phyloP scores from a whole-genome alignment of 306 rosid species.

The Lathyrus tuberosus region DNA sequence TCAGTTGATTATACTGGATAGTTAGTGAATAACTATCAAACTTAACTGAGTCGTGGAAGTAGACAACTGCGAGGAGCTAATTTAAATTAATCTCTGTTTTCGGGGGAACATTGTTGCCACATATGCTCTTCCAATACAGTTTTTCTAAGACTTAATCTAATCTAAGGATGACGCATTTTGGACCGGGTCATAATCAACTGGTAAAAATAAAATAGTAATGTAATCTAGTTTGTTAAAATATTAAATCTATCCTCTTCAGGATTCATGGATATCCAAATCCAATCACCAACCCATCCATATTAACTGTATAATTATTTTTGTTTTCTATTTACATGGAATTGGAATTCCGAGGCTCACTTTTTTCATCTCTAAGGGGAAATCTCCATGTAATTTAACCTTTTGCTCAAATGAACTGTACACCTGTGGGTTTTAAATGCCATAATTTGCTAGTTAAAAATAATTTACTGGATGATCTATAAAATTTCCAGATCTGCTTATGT shows the following conservation, averaged over 20 bases:
- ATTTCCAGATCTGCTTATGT: neutral
- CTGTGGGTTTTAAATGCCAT: neutral
- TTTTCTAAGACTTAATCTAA: slow-evolving; percentile 3
- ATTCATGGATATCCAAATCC: slow-evolving; percentile 19
- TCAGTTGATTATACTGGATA: slow-evolving; percentile 38
- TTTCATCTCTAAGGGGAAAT: neutral
- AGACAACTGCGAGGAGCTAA: slow-evolving; percentile 2
- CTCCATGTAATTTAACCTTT: neutral
- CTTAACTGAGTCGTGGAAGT: slow-evolving; percentile 11
- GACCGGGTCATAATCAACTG: neutral
- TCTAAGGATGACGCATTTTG: neutral
- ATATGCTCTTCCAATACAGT: neutral
- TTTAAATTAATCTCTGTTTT: slow-evolving; percentile 13
- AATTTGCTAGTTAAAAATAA: slow-evolving; percentile 5
- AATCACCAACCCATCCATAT: neutral
- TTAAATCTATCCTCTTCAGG: slow-evolving; percentile 18
- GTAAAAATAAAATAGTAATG: neutral
- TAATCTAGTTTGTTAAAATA: neutral
- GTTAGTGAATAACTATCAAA: slow-evolving; percentile 9
- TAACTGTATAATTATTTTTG: neutral
- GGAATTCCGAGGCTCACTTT: neutral
- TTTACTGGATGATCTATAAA: slow-evolving; percentile 8
- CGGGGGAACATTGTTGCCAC: neutral
- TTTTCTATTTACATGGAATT: neutral
- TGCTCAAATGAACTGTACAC: slow-evolving; percentile 11